Conservation (phyloP, 768 basidiomycete genomes). For the Rhodotorula toruloides region DNA sequence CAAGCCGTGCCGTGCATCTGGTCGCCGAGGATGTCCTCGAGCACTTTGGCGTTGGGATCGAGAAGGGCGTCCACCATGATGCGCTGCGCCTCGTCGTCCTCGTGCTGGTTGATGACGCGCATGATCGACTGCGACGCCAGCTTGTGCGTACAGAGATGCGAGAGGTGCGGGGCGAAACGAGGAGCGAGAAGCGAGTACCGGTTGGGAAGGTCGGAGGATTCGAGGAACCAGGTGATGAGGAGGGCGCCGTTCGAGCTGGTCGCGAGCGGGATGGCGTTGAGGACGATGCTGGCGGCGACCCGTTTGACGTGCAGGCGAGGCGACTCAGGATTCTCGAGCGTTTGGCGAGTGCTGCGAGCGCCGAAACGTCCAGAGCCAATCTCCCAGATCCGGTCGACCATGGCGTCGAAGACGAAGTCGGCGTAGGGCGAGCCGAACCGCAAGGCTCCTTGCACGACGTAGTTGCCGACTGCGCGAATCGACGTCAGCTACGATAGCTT, state of each 20-base stretch:
- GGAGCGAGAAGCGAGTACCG: conserved; percentile 89
- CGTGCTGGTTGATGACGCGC: conserved; percentile 92
- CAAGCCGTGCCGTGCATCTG: conserved; percentile 95
- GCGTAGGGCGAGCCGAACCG: conserved; percentile 83
- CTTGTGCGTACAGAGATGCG: conserved; percentile 96
- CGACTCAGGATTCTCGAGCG: conserved; percentile 83
- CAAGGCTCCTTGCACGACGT: conserved; percentile 61
- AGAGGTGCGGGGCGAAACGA: conserved; percentile 91
- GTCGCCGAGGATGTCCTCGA: conserved; percentile 89
- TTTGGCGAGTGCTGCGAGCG: conserved; percentile 94
- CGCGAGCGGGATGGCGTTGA: conserved; percentile 94
- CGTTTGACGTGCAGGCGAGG: conserved; percentile 87
- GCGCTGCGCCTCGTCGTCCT: conserved; percentile 78
- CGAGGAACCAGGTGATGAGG: conserved; percentile 91
- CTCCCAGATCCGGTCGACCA: conserved; percentile 98
- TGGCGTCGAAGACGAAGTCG: conserved; percentile 95
- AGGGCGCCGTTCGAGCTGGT: conserved; percentile 97
- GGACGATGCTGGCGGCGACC: conserved; percentile 84
- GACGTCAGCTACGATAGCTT: not conserved
- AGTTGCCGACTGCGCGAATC: conserved; percentile 46
- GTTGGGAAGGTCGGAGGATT: conserved; percentile 90
- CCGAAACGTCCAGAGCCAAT: conserved; percentile 96
- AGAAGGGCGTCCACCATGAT: conserved; percentile 86
- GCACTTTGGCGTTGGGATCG: conserved; percentile 75
- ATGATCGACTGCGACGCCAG: conserved; percentile 90